These are phyloP conservation scores for Rutstroemia sp. DNA, from an alignment of 2,329 filamentous ascomycete genomes.

Conservation along the genomic window DNA sequence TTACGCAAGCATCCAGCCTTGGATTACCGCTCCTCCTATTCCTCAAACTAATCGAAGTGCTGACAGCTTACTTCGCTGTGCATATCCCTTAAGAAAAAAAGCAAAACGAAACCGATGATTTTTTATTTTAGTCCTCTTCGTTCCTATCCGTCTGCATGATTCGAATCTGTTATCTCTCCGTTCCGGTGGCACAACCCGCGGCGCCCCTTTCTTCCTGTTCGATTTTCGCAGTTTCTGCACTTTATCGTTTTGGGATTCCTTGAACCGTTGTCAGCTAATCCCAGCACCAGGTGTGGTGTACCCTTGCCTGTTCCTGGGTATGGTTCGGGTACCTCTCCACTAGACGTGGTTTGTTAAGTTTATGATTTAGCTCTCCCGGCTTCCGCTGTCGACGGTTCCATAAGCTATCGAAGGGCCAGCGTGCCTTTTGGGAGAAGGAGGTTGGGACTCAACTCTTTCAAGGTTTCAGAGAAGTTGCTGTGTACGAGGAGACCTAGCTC, in stretches of 20 bases:
- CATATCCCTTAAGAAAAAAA: background rate
- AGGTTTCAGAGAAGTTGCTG: background rate
- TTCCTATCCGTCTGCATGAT: background rate
- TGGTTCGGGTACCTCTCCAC: slow-evolving; percentile 19
- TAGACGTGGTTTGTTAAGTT: slow-evolving; percentile 8
- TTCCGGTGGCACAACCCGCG: slow-evolving; percentile 1
- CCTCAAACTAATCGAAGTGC: background rate
- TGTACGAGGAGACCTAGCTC: background rate
- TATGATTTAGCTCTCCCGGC: slow-evolving; percentile 13
- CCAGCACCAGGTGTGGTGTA: background rate
- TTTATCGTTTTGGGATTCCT: background rate
- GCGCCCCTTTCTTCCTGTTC: slow-evolving; percentile 5
- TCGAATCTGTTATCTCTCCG: background rate
- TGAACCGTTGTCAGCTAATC: slow-evolving; percentile 5
- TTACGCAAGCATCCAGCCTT: slow-evolving; percentile 1
- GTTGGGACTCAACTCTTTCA: background rate
- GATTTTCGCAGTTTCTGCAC: slow-evolving; percentile 5
- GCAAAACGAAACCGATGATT: background rate
- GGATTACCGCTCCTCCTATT: background rate
- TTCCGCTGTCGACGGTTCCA: slow-evolving; percentile 13
- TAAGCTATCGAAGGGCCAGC: slow-evolving; percentile 11
- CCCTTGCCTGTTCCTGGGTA: slow-evolving; percentile 9
- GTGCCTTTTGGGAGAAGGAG: slow-evolving; percentile 8
- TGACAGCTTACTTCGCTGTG: background rate
- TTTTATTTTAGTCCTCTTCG: background rate